A percentile compares a stretch with the other conserved stretches of the same genome.
phyloP scores from a whole-genome alignment of 73 alveolate genomes.

The Stentor roeselii region DNA sequence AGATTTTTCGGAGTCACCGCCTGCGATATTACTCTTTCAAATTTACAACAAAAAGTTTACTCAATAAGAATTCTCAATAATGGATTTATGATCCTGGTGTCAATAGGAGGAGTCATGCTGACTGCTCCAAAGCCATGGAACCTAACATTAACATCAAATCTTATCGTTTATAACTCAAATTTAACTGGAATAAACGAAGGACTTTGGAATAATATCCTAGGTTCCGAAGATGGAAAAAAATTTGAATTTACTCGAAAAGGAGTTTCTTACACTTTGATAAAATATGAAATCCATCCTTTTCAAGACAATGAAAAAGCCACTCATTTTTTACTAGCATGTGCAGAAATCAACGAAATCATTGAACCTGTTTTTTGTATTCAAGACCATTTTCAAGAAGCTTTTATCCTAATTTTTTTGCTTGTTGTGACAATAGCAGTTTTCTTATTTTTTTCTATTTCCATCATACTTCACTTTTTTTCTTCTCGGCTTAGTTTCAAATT shows the following conservation, averaged over 20 bases:
- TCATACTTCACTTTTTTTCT: background rate
- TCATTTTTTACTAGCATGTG: background rate
- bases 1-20: background rate
- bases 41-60: background rate
- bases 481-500: background rate
- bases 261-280: background rate
- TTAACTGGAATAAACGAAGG: background rate
- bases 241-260: background rate
- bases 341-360: background rate
- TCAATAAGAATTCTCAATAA: background rate
- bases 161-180: background rate
- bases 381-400: background rate
- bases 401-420: background rate
- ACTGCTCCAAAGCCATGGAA: slow-evolving; percentile 6
- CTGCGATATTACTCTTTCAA: background rate
- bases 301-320: background rate
- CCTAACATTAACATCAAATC: background rate
- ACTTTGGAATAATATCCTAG: background rate
- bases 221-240: background rate
- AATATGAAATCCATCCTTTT: background rate
- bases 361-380: background rate
- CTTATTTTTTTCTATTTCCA: background rate
- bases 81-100: background rate
- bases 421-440: background rate
- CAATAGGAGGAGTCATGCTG: slow-evolving; percentile 1